A percentile compares a stretch with the other conserved stretches of the same genome.
Conservation (phyloP, 2,329 filamentous ascomycete species). For the Colletotrichum orbiculare region DNA sequence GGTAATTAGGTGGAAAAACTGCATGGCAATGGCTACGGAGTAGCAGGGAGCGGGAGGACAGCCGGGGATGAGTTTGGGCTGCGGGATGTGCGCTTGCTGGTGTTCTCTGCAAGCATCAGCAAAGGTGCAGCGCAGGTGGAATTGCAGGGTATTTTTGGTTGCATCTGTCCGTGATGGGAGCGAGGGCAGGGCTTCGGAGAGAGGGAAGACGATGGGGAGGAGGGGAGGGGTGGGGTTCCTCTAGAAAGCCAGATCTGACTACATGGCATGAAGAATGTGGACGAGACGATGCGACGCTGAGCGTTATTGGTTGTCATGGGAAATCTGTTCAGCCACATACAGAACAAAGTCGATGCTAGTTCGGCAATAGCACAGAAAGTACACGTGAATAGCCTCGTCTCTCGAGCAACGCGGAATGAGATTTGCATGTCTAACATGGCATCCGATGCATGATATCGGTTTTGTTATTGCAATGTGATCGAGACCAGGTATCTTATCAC, state of each 20-base stretch:
- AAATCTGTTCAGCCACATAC: not conserved
- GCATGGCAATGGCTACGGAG: no score
- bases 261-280: not conserved
- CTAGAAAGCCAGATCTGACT: not conserved
- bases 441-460: not conserved
- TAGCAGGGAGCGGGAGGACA: constrained; percentile 25
- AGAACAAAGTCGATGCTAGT: no score
- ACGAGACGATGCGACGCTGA: no score
- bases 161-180: no score
- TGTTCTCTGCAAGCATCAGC: not conserved
- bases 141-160: no score
- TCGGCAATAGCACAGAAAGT: no score
- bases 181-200: no score
- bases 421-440: not conserved
- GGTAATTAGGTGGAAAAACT: not conserved
- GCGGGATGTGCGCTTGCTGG: constrained; percentile 3
- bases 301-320: no score
- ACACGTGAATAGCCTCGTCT: not conserved
- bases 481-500: not conserved
- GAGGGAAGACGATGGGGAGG: not conserved
- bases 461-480: not conserved
- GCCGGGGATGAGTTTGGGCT: constrained; percentile 21
- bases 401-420: constrained; percentile 3
- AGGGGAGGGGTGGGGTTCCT: not conserved
- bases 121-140: not conserved